Conservation (phyloP, 257 asterid genomes). For the Handroanthus guayacan region DNA sequence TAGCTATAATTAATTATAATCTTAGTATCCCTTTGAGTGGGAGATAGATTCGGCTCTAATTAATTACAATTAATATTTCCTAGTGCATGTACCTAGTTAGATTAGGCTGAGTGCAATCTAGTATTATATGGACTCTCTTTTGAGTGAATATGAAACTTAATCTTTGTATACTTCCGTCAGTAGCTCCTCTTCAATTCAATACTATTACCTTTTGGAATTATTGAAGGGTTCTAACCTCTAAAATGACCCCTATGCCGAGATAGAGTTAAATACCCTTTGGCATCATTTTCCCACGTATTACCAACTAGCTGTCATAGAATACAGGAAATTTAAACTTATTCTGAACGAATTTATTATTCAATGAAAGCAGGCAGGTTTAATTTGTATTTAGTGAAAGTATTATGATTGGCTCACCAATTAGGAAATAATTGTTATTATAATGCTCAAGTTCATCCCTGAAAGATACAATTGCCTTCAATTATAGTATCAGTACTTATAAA, state of each 20-base stretch:
- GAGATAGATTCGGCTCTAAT: too few relatives aligned
- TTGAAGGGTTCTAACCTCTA: conserved; percentile 37
- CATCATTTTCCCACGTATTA: neutral
- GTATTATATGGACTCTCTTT: conserved; percentile 11
- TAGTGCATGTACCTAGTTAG: neutral
- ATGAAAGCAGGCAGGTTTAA: neutral
- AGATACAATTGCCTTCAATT: too few relatives aligned
- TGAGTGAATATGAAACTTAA: conserved; percentile 38
- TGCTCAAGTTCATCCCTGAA: too few relatives aligned
- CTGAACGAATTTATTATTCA: too few relatives aligned
- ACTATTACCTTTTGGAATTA: conserved; percentile 36
- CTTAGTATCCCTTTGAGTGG: too few relatives aligned
- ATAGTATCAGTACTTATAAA: too few relatives aligned
- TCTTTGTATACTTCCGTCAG: conserved; percentile 30
- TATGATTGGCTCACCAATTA: neutral
- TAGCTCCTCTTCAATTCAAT: conserved; percentile 22
- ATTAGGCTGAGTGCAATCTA: conserved; percentile 30
- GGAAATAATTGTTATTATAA: neutral
- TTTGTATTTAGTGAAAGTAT: neutral
- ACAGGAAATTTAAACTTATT: too few relatives aligned
- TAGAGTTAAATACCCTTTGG: conserved; percentile 1
- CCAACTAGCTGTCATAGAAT: neutral
- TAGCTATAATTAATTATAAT: neutral
- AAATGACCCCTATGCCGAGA: conserved; percentile 5
- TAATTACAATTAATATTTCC: too few relatives aligned